Conservation (phyloP, 2,329 filamentous ascomycete species). For the Phialocephala subalpina region DNA sequence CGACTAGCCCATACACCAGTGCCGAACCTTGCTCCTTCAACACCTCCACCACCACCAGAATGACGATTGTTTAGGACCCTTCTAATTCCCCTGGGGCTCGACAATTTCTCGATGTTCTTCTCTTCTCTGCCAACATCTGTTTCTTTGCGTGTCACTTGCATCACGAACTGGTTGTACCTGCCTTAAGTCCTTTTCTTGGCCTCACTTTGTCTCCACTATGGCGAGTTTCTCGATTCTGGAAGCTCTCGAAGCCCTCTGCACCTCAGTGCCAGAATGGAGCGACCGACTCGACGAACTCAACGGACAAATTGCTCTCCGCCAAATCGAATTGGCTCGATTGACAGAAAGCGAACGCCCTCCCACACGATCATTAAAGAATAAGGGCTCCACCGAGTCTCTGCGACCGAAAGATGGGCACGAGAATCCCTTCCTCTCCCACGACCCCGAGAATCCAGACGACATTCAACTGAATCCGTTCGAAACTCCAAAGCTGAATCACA, state of each 20-base stretch:
- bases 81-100: background rate
- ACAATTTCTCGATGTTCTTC: constrained; percentile 4
- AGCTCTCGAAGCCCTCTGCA: constrained; percentile 61
- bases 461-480: constrained; percentile 29
- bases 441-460: constrained; percentile 27
- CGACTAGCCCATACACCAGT: constrained; percentile 4
- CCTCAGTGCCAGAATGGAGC: constrained; percentile 67
- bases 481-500: constrained; percentile 29
- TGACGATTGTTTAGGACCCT: constrained; percentile 7
- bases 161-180: background rate
- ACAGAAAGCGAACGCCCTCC: constrained; percentile 45
- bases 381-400: constrained; percentile 46
- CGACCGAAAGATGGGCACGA: constrained; percentile 41
- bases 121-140: background rate
- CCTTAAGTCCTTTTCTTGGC: background rate
- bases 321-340: constrained; percentile 64
- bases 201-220: constrained; percentile 20
- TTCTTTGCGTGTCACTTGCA: background rate
- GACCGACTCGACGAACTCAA: constrained; percentile 66
- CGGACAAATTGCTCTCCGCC: constrained; percentile 66
- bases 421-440: constrained; percentile 26
- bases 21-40: background rate
- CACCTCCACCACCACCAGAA: background rate
- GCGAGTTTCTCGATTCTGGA: constrained; percentile 52
- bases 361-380: constrained; percentile 44